These are phyloP conservation scores for Mycosarcoma mackinlayi DNA, from an alignment of 1,284 basidiomycete genomes.

Conservation along the genomic window DNA sequence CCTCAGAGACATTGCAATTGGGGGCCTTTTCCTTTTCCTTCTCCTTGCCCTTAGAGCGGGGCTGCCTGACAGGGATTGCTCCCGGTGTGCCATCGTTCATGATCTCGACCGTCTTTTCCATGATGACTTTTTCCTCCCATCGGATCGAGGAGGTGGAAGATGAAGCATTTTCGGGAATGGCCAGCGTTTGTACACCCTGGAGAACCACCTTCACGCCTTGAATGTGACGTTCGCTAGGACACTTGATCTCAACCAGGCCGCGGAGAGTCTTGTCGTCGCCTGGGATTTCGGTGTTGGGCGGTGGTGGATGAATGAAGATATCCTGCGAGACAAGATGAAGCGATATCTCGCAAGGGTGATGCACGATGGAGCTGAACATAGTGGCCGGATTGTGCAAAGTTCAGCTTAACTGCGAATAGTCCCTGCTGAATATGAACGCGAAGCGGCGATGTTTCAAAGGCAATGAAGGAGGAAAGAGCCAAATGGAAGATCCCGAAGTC, in stretches of 20 bases:
- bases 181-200: conserved; percentile 60
- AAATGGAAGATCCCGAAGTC: too few relatives aligned
- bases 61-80: conserved; percentile 27
- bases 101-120: conserved; percentile 63
- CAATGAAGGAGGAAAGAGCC: neutral
- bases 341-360: conserved; percentile 63
- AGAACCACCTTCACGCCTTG: conserved; percentile 56
- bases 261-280: conserved; percentile 64
- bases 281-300: conserved; percentile 48
- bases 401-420: neutral
- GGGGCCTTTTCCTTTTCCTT: conserved; percentile 42
- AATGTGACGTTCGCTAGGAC: conserved; percentile 62
- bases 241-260: conserved; percentile 65
- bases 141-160: conserved; percentile 31
- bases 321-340: conserved; percentile 63
- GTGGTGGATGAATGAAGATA: conserved; percentile 62
- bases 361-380: conserved; percentile 61
- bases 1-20: conserved; percentile 34
- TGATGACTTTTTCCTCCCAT: conserved; percentile 64
- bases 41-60: conserved; percentile 44
- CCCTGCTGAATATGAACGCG: neutral
- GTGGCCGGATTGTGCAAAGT: conserved; percentile 1
- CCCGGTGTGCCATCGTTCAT: conserved; percentile 43
- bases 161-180: conserved; percentile 52
- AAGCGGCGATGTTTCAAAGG: neutral